Conservation (phyloP, 257 asterid genomes). For the Apocynum venetum region DNA sequence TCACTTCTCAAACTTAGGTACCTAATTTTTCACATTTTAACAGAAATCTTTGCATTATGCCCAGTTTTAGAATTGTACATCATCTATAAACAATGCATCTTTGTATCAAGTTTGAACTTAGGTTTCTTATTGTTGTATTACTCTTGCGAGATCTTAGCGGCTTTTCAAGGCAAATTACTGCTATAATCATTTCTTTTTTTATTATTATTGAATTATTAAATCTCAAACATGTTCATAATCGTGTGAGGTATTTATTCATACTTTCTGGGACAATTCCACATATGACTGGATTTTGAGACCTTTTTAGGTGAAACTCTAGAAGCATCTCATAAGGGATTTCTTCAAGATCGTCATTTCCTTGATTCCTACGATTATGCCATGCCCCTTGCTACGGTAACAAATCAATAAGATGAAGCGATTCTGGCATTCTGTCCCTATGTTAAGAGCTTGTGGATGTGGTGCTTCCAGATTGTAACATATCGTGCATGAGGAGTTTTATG, state of each 20-base stretch:
- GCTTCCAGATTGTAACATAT: too few relatives aligned
- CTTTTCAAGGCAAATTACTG: not conserved
- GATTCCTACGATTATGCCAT: too few relatives aligned
- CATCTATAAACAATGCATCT: not conserved
- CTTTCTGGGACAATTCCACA: not conserved
- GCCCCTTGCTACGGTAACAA: too few relatives aligned
- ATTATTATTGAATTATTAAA: not conserved
- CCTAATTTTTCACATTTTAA: not conserved
- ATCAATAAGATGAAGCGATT: too few relatives aligned
- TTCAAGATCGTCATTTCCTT: too few relatives aligned
- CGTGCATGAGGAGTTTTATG: too few relatives aligned
- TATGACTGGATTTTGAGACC: not conserved
- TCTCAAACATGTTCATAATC: not conserved
- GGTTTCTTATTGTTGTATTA: not conserved
- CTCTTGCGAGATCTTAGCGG: not conserved
- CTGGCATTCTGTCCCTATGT: too few relatives aligned
- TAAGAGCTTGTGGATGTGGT: too few relatives aligned
- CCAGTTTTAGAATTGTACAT: not conserved
- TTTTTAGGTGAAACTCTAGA: not conserved
- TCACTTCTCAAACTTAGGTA: slow-evolving; percentile 21
- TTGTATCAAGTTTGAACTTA: too few relatives aligned
- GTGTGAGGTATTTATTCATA: not conserved
- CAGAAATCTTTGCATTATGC: not conserved
- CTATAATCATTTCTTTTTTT: not conserved
- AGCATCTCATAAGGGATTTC: too few relatives aligned